phyloP scores from a whole-genome alignment of 768 basidiomycete species.

The Russula ochroleuca region DNA sequence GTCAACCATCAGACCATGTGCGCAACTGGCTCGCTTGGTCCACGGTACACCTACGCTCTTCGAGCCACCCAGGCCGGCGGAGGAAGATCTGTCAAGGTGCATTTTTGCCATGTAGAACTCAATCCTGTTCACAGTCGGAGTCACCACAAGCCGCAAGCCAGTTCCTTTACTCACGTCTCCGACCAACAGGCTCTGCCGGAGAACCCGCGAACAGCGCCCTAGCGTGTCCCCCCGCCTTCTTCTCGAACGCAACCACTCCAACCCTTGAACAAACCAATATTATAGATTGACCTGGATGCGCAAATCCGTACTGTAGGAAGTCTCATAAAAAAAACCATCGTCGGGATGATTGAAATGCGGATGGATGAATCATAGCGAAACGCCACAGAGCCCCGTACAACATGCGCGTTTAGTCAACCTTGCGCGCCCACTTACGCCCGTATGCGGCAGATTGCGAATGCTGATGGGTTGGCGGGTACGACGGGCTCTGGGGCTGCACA shows the following conservation, averaged over 20 bases:
- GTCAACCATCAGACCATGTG: too few relatives aligned
- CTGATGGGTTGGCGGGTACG: slow-evolving; percentile 36
- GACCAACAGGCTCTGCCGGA: too few relatives aligned
- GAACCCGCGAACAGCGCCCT: too few relatives aligned
- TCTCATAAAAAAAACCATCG: neutral
- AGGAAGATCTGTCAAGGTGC: too few relatives aligned
- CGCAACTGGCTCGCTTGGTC: too few relatives aligned
- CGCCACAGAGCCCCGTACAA: neutral
- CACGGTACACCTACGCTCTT: too few relatives aligned
- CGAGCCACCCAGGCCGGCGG: too few relatives aligned
- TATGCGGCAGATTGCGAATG: slow-evolving; percentile 41
- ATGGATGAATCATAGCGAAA: neutral
- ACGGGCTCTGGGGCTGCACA: slow-evolving; percentile 42
- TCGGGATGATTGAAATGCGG: neutral
- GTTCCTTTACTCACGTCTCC: too few relatives aligned
- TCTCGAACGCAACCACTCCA: neutral
- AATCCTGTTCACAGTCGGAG: too few relatives aligned
- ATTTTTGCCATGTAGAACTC: too few relatives aligned
- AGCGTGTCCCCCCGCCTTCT: too few relatives aligned
- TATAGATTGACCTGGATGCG: neutral
- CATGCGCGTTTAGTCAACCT: slow-evolving; percentile 51
- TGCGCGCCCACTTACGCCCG: slow-evolving; percentile 67
- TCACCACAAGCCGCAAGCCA: too few relatives aligned
- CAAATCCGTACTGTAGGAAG: neutral
- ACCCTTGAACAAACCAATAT: neutral